A percentile compares a stretch with the other conserved stretches of the same genome.
Evolutionary conservation across 202 grass and related monocot species (phyloP).

Genomic region (Schoenoplectus triqueter): DNA sequence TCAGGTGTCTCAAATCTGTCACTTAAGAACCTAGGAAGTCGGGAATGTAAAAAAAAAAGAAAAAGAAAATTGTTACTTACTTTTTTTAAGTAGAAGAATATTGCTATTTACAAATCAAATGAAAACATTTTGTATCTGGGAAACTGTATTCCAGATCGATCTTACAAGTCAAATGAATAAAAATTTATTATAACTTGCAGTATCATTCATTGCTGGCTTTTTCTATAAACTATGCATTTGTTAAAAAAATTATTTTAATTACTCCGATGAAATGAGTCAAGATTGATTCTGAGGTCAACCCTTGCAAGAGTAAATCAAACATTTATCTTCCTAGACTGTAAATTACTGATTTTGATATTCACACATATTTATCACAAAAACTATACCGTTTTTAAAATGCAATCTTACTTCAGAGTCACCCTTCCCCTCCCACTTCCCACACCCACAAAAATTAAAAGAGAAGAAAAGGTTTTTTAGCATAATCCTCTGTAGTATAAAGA

Average conservation of each 20-base stretch:
- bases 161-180: not conserved
- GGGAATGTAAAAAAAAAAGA: not conserved
- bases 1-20: not conserved
- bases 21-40: not conserved
- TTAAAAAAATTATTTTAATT: not conserved
- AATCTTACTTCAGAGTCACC: not conserved
- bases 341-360: not conserved
- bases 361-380: not conserved
- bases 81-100: not conserved
- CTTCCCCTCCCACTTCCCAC: too few relatives aligned
- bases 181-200: not conserved
- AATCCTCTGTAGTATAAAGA: not conserved
- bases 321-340: not conserved
- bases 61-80: too few relatives aligned
- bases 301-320: not conserved
- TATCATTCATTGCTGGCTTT: not conserved
- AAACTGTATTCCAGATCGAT: not conserved
- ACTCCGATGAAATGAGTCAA: not conserved
- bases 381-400: not conserved
- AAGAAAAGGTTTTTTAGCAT: not conserved
- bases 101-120: not conserved
- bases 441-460: too few relatives aligned
- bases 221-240: not conserved
- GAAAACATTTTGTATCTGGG: not conserved
- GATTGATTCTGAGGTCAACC: too few relatives aligned